These are phyloP conservation scores for Neofusicoccum ribis DNA, from an alignment of 2,329 filamentous ascomycete species.

Conservation along the genomic window DNA sequence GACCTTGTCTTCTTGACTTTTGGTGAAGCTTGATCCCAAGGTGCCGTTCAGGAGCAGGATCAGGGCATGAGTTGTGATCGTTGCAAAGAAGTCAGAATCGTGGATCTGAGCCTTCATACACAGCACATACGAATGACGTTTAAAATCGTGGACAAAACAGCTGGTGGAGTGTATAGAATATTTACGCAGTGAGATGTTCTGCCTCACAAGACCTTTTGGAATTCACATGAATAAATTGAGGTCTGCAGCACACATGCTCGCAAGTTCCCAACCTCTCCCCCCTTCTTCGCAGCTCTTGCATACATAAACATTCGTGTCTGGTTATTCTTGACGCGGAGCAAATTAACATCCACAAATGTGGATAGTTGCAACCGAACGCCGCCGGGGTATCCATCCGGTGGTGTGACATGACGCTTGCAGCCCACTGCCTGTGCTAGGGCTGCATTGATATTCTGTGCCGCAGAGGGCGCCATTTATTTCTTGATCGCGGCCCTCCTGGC, in stretches of 20 bases:
- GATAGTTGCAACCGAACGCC: neutral
- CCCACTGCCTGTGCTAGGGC: conserved; percentile 1
- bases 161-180: neutral
- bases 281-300: neutral
- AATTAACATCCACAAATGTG: neutral
- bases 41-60: neutral
- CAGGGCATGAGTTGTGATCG: neutral
- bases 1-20: neutral
- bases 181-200: neutral
- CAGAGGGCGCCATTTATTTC: conserved; percentile 20
- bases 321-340: neutral
- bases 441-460: neutral
- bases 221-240: neutral
- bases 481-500: conserved; percentile 52
- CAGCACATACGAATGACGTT: too few species aligned
- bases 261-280: neutral
- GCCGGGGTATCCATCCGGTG: neutral
- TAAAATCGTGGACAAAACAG: neutral
- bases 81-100: too few species aligned
- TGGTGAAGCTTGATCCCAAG: neutral
- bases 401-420: conserved; percentile 9
- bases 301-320: neutral
- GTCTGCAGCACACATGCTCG: neutral
- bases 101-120: too few species aligned
- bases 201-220: neutral